Conservation (phyloP, 2,329 filamentous ascomycete species). For the Arthroderma sp. region DNA sequence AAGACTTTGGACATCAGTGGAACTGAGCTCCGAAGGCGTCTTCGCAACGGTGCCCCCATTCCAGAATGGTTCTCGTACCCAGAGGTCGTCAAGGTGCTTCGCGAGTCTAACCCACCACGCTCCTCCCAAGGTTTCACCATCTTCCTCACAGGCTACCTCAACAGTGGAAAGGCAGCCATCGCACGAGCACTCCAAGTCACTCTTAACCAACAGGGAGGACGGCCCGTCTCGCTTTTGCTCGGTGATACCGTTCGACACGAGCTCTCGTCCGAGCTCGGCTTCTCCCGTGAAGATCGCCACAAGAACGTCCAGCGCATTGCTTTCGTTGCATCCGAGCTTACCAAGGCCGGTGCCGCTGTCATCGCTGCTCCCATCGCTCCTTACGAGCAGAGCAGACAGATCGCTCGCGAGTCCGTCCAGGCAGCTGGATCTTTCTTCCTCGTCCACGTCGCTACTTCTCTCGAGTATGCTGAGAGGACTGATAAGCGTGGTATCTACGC, state of each 20-base stretch:
- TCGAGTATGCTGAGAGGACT: conserved; percentile 88
- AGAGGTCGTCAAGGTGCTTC: conserved; percentile 89
- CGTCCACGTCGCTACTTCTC: conserved; percentile 81
- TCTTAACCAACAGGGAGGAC: conserved; percentile 93
- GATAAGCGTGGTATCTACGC: conserved; percentile 86
- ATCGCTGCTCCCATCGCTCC: conserved; percentile 95
- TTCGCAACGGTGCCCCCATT: conserved; percentile 84
- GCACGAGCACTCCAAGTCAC: conserved; percentile 92
- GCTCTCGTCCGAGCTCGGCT: conserved; percentile 88
- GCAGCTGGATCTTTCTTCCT: conserved; percentile 92
- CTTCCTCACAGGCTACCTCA: conserved; percentile 94
- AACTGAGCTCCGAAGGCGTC: conserved; percentile 80
- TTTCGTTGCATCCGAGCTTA: conserved; percentile 91
- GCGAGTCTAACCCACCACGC: conserved; percentile 89
- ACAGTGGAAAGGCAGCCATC: conserved; percentile 93
- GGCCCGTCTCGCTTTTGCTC: conserved; percentile 83
- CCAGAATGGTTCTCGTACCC: conserved; percentile 99
- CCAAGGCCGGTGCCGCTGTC: conserved; percentile 80
- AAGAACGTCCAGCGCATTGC: conserved; percentile 92
- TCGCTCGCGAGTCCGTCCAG: conserved; percentile 64
- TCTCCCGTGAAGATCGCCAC: conserved; percentile 82
- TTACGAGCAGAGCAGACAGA: conserved; percentile 63
- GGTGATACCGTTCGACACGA: conserved; percentile 91
- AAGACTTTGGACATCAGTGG: conserved; percentile 81
- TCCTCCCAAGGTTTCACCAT: conserved; percentile 92